Base-by-base conservation (phyloP, 768 basidiomycete genomes). In the Calocera cornea region DNA sequence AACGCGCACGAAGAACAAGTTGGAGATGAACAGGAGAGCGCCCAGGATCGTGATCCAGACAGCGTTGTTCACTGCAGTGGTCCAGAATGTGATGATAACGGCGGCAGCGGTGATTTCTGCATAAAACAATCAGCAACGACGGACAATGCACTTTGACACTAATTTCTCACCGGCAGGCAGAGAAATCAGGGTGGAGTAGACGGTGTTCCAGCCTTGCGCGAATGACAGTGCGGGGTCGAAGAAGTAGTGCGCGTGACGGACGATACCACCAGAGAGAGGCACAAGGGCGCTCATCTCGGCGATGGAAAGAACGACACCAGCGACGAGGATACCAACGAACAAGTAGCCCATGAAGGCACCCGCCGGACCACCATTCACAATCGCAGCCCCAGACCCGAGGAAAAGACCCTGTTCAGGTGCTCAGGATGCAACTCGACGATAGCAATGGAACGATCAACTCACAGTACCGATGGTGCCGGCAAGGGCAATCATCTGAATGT, bases 31-130 rank as follows among this genome's bases (percentile, higher is more conserved):
- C 72, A 78, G 77, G 16, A 80, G 70, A 64, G 75, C 41, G 36
- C 65, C 66, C n/a, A 68, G 67, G 29, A 72, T 66, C 19, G 67
- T 65, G 41, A 77, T 73, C 75, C 76, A 78, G 41, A 75, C 77
- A 71, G 71, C 76, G 34, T 72, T 73, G 67, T 73, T 75, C 19
- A 72, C 69, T n/a, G 69, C 68, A 31, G 54, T 69, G 70, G 88
- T 86, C 89, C 89, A 91, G 78, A 86, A 90, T 3, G 82, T 80
- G 67, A 91, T 78, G 10, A 92, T 75, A 64, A 91, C 81, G 16
- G 83, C 81, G 11, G 87, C 84, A 1, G 89, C 89, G 0, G 85
- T 85, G 66, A 92, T 81, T 77, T 90, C 89, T 60, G 54, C 14
- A 7, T 11, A 31, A 33, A 12, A 60, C 5, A 5, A 10, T 60